These are phyloP conservation scores for Backusella circina DNA, from an alignment of 192 early-diverging fungal species.

Conservation along the genomic window DNA sequence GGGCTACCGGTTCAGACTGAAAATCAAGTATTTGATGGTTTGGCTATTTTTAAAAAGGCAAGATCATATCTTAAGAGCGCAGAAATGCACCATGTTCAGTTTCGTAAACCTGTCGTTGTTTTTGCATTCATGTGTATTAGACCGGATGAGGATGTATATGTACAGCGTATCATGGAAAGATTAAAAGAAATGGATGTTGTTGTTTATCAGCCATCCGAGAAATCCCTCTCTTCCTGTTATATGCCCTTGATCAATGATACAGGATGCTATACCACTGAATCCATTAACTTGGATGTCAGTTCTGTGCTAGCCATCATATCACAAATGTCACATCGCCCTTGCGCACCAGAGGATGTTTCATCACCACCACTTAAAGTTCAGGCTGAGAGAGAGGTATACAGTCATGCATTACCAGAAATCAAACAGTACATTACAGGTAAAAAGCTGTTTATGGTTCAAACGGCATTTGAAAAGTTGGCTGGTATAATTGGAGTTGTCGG, in stretches of 20 bases:
- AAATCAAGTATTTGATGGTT: slow-evolving; percentile 1
- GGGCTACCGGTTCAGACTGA: neutral
- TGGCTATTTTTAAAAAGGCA: slow-evolving; percentile 34
- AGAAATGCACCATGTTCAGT: slow-evolving; percentile 30
- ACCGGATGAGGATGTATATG: slow-evolving; percentile 21
- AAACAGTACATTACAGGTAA: slow-evolving; percentile 28
- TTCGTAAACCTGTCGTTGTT: slow-evolving; percentile 23
- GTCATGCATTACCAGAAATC: slow-evolving; percentile 34
- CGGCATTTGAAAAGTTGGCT: slow-evolving; percentile 34
- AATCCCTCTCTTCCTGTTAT: neutral
- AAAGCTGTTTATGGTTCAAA: slow-evolving; percentile 34
- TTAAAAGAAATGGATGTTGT: slow-evolving; percentile 18
- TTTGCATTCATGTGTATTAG: slow-evolving; percentile 33
- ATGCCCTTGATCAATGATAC: neutral
- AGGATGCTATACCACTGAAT: slow-evolving; percentile 27
- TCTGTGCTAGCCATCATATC: slow-evolving; percentile 44
- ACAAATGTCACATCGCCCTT: slow-evolving; percentile 34
- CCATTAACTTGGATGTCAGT: slow-evolving; percentile 45
- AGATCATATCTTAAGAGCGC: slow-evolving; percentile 14
- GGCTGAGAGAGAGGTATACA: slow-evolving; percentile 34
- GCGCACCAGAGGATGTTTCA: slow-evolving; percentile 26
- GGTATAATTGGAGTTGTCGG: slow-evolving; percentile 39
- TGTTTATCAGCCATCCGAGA: slow-evolving; percentile 12
- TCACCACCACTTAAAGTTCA: slow-evolving; percentile 39
- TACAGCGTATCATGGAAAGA: slow-evolving; percentile 22